Evolutionary conservation across 2,329 filamentous ascomycete genomes (phyloP), one percentile per base, ranked within the genome.

Genomic region (Pseudogymnoascus verrucosus): DNA sequence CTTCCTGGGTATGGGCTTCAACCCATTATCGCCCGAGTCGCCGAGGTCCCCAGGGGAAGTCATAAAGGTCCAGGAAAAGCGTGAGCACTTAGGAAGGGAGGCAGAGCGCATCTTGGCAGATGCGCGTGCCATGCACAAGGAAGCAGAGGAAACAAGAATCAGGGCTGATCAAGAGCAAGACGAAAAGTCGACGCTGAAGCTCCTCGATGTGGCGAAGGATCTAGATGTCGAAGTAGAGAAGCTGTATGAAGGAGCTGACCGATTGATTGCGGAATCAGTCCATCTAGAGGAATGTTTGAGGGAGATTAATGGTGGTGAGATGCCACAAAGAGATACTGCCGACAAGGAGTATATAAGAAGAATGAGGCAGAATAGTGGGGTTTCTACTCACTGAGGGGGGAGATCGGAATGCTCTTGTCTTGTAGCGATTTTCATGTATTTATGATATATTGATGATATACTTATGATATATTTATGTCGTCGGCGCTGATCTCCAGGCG

Each of bases 311-410:
- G 28, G 51, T 34, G 51, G 28, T 21, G 28, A 57, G 28, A 19
- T 57, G 51, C 28, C 51, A 14, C 51, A 36, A 57, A 36, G 28
- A 19, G 51, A 57, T 57, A 8, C 51, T 57, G 51, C 28, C 16
- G 51, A 57, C 28, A 57, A 36, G 51, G 51, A 19, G 51, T 57
- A 57, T 36, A 57, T 57, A 34, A 57, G 51, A 36, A 34, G 51
- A 16, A 57, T 57, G 51, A 57, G 51, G 10, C 51, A 57, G 51
- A 14, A 5, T 16, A 57, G 51, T 57, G 51, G 28, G 28, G 51
- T 57, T 57, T 19, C 51, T 16, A 36, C 51, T 57, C 34, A 57
- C 34, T 57, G 51, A 34, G n/a, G 51, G n/a, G 51, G 28, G 10
- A 34, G 19, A 21, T 21, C 16, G 28, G 26, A 36, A 57, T 57